phyloP scores from a whole-genome alignment of 2,329 filamentous ascomycete genomes.

The Metarhizium humberi region DNA sequence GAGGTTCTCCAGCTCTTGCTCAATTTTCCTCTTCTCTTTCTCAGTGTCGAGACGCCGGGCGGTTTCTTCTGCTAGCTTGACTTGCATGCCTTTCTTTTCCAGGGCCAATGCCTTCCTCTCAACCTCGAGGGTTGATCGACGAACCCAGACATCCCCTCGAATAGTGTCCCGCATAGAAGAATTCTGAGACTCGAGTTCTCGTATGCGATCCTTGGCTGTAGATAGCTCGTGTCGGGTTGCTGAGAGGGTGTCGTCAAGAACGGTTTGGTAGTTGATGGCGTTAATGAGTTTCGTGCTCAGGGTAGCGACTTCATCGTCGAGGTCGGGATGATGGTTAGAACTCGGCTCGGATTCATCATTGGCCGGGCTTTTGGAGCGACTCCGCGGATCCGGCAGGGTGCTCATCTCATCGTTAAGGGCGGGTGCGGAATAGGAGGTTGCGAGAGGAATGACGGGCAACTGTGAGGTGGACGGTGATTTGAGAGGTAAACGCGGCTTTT shows the following conservation, averaged over 20 bases:
- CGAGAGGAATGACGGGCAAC: constrained; percentile 28
- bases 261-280: constrained; percentile 93
- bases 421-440: constrained; percentile 25
- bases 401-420: constrained; percentile 52
- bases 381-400: constrained; percentile 58
- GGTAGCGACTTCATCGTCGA: constrained; percentile 69
- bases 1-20: constrained; percentile 82
- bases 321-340: constrained; percentile 41
- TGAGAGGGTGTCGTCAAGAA: constrained; percentile 78
- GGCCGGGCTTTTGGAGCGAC: constrained; percentile 38
- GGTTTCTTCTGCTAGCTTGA: constrained; percentile 55
- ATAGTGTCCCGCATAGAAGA: constrained; percentile 65
- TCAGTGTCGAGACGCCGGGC: constrained; percentile 55
- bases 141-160: constrained; percentile 65
- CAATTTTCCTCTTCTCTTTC: constrained; percentile 78
- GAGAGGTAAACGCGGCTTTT: constrained; percentile 21
- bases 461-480: constrained; percentile 28
- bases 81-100: constrained; percentile 50
- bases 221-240: constrained; percentile 79
- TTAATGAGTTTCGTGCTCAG: constrained; percentile 94
- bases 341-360: constrained; percentile 22
- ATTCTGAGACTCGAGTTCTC: constrained; percentile 54
- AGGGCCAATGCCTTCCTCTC: constrained; percentile 54
- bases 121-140: constrained; percentile 63
- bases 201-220: constrained; percentile 55